A percentile compares a stretch with the other conserved stretches of the same genome.
phyloP scores from a whole-genome alignment of 2,329 filamentous ascomycete genomes.

The Cladosporium velox region DNA sequence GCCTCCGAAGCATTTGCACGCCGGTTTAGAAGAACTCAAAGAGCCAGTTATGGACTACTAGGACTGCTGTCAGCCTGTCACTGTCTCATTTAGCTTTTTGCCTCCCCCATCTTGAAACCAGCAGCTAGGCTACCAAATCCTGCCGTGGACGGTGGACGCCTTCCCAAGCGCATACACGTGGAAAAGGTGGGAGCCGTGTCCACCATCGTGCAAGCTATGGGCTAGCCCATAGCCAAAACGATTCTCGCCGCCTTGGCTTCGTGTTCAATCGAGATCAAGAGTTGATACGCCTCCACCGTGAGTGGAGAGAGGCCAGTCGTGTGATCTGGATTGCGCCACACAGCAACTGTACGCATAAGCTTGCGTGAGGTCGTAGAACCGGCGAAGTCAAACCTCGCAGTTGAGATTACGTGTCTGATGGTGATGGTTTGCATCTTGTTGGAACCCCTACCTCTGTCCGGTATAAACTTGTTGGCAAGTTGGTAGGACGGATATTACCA shows the following conservation, averaged over 20 bases:
- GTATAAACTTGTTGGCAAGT: not conserved
- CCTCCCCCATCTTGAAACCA: not conserved
- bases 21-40: not conserved
- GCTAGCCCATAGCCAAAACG: not conserved
- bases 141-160: not conserved
- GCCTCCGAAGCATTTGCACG: not conserved
- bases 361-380: not conserved
- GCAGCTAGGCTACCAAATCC: not conserved
- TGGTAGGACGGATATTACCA: not conserved
- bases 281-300: not conserved
- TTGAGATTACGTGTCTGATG: not conserved
- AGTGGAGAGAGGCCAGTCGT: not conserved
- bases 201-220: not conserved
- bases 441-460: too few relatives aligned
- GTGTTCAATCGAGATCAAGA: conserved; percentile 1
- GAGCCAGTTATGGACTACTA: not conserved
- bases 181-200: not conserved
- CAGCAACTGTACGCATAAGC: not conserved
- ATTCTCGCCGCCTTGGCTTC: not conserved
- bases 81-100: not conserved
- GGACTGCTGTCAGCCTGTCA: not conserved
- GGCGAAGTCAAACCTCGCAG: not conserved
- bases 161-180: not conserved
- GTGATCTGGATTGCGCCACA: not conserved
- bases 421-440: not conserved